Conservation (phyloP, 768 basidiomycete genomes). For the Imleria badia region DNA sequence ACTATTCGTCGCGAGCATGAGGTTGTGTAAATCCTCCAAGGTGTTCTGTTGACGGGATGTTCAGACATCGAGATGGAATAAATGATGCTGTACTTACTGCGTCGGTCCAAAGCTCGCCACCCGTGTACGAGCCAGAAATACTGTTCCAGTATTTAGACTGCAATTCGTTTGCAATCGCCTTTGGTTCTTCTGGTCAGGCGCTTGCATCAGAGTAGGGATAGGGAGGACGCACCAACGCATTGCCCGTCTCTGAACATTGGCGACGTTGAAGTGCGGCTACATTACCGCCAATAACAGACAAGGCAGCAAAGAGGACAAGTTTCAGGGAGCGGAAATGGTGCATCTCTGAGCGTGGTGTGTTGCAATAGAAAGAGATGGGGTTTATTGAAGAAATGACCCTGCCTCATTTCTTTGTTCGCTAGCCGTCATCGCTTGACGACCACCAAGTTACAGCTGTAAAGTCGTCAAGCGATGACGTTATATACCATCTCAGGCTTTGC, state of each 20-base stretch:
- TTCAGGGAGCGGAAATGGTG: not conserved
- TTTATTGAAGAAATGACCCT: not conserved
- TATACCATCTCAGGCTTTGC: too few species aligned
- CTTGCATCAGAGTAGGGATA: not conserved
- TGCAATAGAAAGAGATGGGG: not conserved
- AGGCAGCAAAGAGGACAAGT: not conserved
- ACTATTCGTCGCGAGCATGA: slow-evolving; percentile 51
- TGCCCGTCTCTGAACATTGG: slow-evolving; percentile 6
- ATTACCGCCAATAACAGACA: slow-evolving; percentile 1
- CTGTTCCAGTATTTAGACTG: slow-evolving; percentile 41
- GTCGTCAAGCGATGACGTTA: too few species aligned
- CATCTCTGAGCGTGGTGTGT: not conserved
- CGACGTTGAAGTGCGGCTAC: not conserved
- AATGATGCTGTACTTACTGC: slow-evolving; percentile 36
- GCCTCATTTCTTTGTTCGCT: not conserved
- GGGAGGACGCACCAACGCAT: slow-evolving; percentile 13
- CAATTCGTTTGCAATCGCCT: slow-evolving; percentile 28
- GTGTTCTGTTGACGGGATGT: slow-evolving; percentile 43
- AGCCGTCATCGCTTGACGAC: too few species aligned
- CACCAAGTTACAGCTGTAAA: not conserved
- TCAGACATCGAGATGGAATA: not conserved
- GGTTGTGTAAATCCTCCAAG: slow-evolving; percentile 55
- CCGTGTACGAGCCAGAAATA: slow-evolving; percentile 42
- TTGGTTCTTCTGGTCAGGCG: not conserved
- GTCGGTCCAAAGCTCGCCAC: slow-evolving; percentile 56